phyloP scores from a whole-genome alignment of 441 rosid species.

The Euphorbia corollata region DNA sequence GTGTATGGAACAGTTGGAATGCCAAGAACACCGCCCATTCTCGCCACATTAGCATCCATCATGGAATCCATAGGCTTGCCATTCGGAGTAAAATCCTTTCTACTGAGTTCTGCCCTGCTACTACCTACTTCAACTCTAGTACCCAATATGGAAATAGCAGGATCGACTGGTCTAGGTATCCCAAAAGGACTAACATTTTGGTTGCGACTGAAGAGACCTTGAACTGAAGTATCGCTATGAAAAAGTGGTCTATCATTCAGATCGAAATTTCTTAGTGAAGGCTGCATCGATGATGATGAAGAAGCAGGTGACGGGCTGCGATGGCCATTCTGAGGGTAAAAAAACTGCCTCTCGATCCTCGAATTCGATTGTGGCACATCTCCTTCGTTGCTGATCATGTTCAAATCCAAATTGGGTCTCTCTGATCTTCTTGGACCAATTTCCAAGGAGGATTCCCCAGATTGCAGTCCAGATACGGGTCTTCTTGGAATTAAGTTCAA shows the following conservation, averaged over 20 bases:
- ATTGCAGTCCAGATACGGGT: conserved; percentile 44
- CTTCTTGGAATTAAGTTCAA: conserved; percentile 38
- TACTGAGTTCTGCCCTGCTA: conserved; percentile 29
- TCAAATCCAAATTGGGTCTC: conserved; percentile 73
- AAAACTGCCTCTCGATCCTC: conserved; percentile 46
- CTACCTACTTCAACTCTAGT: conserved; percentile 44
- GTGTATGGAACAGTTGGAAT: conserved; percentile 46
- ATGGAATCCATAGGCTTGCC: conserved; percentile 55
- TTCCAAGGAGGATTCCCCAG: conserved; percentile 61
- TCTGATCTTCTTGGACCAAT: conserved; percentile 54
- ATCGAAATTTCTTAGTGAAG: conserved; percentile 66
- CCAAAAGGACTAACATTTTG: no score
- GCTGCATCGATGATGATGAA: conserved; percentile 68
- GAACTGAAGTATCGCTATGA: background rate
- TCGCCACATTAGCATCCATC: conserved; percentile 40
- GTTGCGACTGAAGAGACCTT: no score
- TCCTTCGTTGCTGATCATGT: conserved; percentile 56
- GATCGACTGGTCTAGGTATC: conserved; percentile 37
- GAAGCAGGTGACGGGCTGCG: conserved; percentile 69
- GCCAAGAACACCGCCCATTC: conserved; percentile 52
- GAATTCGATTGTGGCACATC: conserved; percentile 44
- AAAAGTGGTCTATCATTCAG: conserved; percentile 47
- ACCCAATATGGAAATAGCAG: conserved; percentile 72
- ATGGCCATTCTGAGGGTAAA: conserved; percentile 47
- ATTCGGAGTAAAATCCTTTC: conserved; percentile 45